phyloP scores from a whole-genome alignment of 202 grass and related monocot species.

The Cymbopogon flexuosus region DNA sequence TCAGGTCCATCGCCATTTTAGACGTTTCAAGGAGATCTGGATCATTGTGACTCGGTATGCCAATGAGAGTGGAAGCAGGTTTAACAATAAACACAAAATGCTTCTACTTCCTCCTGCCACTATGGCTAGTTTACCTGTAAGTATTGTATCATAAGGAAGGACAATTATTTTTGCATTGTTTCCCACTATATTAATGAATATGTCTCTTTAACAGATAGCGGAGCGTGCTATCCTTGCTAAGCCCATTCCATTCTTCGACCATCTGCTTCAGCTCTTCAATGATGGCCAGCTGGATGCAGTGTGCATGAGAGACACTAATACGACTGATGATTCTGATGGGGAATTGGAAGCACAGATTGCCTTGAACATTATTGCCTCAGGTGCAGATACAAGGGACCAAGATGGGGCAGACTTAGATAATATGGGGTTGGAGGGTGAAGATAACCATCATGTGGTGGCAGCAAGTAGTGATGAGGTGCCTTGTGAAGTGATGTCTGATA shows the following conservation, averaged over 20 bases:
- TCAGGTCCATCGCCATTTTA: constrained; percentile 54
- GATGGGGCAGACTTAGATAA: constrained; percentile 21
- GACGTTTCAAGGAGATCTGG: constrained; percentile 56
- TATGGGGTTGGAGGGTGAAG: constrained; percentile 27
- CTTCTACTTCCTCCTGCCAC: constrained; percentile 41
- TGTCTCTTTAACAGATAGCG: constrained; percentile 31
- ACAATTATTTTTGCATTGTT: background rate
- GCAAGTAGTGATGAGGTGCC: constrained; percentile 29
- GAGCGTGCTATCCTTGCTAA: constrained; percentile 52
- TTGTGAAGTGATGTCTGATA: constrained; percentile 42
- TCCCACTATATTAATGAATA: constrained; percentile 13
- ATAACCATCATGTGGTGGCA: constrained; percentile 33
- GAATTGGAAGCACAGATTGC: constrained; percentile 36
- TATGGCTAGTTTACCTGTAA: constrained; percentile 46
- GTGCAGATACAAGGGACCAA: constrained; percentile 15
- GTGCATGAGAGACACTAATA: constrained; percentile 15
- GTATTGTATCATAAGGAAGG: constrained; percentile 24
- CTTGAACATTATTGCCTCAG: constrained; percentile 27
- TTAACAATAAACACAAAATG: constrained; percentile 46
- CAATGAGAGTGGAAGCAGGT: constrained; percentile 31
- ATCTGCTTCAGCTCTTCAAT: constrained; percentile 39
- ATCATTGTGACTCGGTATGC: constrained; percentile 35
- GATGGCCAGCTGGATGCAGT: constrained; percentile 37
- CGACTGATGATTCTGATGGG: constrained; percentile 23
- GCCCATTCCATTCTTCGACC: constrained; percentile 47